These are phyloP conservation scores for Panus rudis DNA, from an alignment of 768 basidiomycete genomes.

Conservation along the genomic window DNA sequence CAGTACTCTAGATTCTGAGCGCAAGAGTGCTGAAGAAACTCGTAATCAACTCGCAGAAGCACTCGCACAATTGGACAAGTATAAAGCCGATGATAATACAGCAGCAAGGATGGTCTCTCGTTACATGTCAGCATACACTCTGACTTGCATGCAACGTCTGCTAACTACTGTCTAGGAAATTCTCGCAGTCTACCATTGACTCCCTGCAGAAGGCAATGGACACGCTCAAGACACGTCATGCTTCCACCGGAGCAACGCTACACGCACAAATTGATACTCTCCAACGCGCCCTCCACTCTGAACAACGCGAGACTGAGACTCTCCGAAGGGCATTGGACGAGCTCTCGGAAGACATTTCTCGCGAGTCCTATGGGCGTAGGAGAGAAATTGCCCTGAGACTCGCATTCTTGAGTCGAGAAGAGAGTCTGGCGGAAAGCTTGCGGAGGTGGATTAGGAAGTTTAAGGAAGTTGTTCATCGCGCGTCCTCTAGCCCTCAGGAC, in stretches of 20 bases:
- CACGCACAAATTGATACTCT: conserved; percentile 40
- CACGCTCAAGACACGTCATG: conserved; percentile 53
- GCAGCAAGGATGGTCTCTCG: conserved; percentile 80
- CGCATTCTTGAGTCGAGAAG: conserved; percentile 57
- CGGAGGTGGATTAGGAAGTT: conserved; percentile 49
- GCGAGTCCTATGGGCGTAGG: conserved; percentile 66
- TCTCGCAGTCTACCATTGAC: conserved; percentile 71
- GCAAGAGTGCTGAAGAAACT: conserved; percentile 33
- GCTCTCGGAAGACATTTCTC: conserved; percentile 60
- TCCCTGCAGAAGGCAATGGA: conserved; percentile 54
- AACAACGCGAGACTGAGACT: conserved; percentile 36
- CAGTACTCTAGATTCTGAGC: conserved; percentile 40
- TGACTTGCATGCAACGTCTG: background rate
- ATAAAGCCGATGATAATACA: conserved; percentile 59
- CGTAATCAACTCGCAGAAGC: conserved; percentile 38
- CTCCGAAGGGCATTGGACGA: conserved; percentile 63
- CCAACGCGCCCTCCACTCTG: conserved; percentile 35
- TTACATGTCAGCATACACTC: conserved; percentile 57
- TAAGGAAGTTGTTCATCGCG: conserved; percentile 32
- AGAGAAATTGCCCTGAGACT: conserved; percentile 65
- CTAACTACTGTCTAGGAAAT: conserved; percentile 48
- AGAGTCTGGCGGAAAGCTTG: conserved; percentile 46
- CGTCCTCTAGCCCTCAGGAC: conserved; percentile 6
- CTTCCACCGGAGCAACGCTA: conserved; percentile 52
- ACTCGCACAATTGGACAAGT: conserved; percentile 45